These are phyloP conservation scores for Xerophyta viscosa DNA, from an alignment of 106 monocot species.

Conservation along the genomic window DNA sequence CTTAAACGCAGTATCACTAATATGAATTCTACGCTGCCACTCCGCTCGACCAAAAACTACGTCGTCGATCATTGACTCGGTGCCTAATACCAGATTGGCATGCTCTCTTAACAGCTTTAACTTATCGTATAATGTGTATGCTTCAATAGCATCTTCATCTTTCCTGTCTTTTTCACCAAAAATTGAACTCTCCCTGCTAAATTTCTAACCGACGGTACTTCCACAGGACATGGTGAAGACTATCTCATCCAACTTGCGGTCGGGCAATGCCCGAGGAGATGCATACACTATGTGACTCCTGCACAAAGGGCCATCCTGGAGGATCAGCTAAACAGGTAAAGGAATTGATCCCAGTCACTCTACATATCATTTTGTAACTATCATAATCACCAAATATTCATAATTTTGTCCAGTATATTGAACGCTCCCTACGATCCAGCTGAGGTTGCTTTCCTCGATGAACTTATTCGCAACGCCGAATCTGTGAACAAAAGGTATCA, in stretches of 20 bases:
- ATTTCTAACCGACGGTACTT: neutral
- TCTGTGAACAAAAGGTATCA: constrained; percentile 65
- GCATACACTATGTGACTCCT: constrained; percentile 89
- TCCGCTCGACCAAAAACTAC: too few relatives aligned
- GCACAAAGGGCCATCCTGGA: constrained; percentile 66
- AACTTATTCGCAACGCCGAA: constrained; percentile 50
- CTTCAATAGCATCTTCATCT: too few relatives aligned
- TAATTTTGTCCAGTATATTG: constrained; percentile 26
- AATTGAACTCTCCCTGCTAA: too few relatives aligned
- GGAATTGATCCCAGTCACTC: neutral
- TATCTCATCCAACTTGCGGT: constrained; percentile 73
- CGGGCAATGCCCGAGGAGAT: constrained; percentile 82
- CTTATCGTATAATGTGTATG: too few relatives aligned
- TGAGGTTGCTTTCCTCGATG: constrained; percentile 60
- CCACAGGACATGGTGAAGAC: constrained; percentile 50
- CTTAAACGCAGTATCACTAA: too few relatives aligned
- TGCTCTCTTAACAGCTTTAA: too few relatives aligned
- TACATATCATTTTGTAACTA: neutral
- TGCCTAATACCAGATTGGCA: too few relatives aligned
- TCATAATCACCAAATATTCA: neutral
- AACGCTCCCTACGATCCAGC: constrained; percentile 46
- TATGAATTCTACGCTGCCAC: too few relatives aligned
- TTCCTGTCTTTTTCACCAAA: too few relatives aligned
- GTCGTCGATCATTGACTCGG: too few relatives aligned
- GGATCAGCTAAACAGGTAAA: constrained; percentile 64